Evolutionary conservation across 192 early-diverging fungal species (phyloP).

Genomic region (Gryganskiella cystojenkinii): DNA sequence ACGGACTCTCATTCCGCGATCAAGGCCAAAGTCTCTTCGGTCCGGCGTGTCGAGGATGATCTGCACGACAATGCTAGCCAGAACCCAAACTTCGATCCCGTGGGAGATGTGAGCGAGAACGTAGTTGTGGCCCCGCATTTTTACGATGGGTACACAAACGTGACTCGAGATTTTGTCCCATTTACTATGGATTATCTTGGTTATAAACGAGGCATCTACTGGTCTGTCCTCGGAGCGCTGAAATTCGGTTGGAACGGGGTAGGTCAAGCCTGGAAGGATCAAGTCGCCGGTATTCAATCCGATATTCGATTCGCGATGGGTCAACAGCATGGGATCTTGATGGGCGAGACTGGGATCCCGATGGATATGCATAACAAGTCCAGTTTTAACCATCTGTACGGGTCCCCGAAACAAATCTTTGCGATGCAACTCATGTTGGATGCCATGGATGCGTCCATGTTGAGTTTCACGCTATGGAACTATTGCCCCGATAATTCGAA

Average conservation of each 20-base stretch:
- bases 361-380: constrained; percentile 44
- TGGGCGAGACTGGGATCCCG: constrained; percentile 47
- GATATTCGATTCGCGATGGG: constrained; percentile 21
- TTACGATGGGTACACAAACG: constrained; percentile 43
- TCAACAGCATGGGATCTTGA: constrained; percentile 27
- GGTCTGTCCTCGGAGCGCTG: constrained; percentile 26
- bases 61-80: constrained; percentile 32
- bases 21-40: constrained; percentile 2
- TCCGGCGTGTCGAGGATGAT: constrained; percentile 3
- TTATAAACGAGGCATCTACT: constrained; percentile 39
- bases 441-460: constrained; percentile 56
- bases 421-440: constrained; percentile 59
- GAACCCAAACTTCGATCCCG: constrained; percentile 28
- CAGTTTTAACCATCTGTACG: constrained; percentile 29
- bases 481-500: constrained; percentile 60
- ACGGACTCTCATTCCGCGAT: no score
- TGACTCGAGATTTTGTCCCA: constrained; percentile 49
- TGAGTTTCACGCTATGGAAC: constrained; percentile 65
- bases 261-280: constrained; percentile 12
- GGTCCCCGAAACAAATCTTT: constrained; percentile 53
- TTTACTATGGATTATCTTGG: constrained; percentile 40
- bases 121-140: constrained; percentile 47
- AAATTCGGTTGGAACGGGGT: constrained; percentile 33
- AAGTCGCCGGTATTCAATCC: constrained; percentile 34
- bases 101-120: constrained; percentile 44